Conservation (phyloP, 2,329 filamentous ascomycete species). For the Cordyceps cateniannulata region DNA sequence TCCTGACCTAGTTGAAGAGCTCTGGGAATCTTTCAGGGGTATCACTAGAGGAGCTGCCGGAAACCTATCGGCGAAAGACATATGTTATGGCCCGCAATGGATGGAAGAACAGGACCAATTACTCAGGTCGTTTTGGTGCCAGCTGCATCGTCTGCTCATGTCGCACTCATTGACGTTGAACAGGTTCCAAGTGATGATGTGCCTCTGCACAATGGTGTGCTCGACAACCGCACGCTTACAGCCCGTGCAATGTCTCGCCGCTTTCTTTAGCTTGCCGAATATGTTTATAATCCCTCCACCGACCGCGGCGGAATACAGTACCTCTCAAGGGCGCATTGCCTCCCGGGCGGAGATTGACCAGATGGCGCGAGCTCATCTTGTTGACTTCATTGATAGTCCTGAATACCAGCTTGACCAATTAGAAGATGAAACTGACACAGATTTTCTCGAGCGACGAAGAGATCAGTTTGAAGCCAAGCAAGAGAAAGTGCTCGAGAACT, state of each 20-base stretch:
- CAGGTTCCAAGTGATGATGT: constrained; percentile 2
- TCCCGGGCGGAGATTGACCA: background rate
- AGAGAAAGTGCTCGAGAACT: background rate
- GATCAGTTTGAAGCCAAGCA: background rate
- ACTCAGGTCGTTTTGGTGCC: background rate
- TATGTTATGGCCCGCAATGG: constrained; percentile 1
- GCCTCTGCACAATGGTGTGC: background rate
- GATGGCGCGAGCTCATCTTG: background rate
- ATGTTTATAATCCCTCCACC: background rate
- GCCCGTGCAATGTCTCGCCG: background rate
- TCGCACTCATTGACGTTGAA: background rate
- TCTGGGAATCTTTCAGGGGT: background rate
- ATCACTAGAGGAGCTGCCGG: background rate
- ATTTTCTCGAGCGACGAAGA: background rate
- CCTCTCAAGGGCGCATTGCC: background rate
- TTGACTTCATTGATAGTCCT: background rate
- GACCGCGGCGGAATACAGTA: background rate
- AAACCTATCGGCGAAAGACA: background rate
- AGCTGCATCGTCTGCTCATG: background rate
- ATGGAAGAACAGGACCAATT: background rate
- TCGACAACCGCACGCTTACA: background rate
- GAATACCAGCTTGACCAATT: background rate
- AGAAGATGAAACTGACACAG: background rate
- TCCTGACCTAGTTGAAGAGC: background rate
- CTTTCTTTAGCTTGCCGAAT: background rate